Conservation (phyloP, 495 filamentous ascomycete genomes). For the Astrocystis sublimbata region DNA sequence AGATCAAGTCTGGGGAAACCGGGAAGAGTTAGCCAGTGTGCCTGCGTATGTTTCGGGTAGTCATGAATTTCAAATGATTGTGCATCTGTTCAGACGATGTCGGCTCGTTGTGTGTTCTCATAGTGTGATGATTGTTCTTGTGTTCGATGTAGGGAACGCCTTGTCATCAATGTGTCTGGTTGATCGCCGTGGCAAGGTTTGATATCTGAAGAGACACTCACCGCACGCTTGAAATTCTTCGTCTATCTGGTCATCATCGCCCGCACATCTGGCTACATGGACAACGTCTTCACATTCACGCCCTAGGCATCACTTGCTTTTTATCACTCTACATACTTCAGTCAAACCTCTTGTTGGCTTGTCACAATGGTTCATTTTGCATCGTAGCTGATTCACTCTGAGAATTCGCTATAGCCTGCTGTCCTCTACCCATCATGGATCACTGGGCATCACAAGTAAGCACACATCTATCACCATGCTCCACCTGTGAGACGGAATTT, state of each 20-base stretch:
- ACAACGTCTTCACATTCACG: not conserved
- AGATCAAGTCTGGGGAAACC: slow-evolving; percentile 34
- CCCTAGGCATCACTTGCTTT: too few relatives aligned
- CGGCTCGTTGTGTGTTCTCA: slow-evolving; percentile 40
- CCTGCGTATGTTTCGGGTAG: slow-evolving; percentile 16
- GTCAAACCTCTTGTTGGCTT: not conserved
- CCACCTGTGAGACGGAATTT: not conserved
- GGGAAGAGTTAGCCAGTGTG: slow-evolving; percentile 23
- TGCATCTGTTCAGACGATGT: slow-evolving; percentile 46
- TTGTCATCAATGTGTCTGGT: slow-evolving; percentile 35
- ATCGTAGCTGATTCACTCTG: slow-evolving; percentile 4
- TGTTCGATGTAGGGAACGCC: slow-evolving; percentile 38
- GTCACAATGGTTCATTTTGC: slow-evolving; percentile 17
- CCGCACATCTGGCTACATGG: not conserved
- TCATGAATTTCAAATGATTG: slow-evolving; percentile 18
- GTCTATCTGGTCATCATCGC: not conserved
- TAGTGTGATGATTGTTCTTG: slow-evolving; percentile 22
- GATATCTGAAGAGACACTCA: slow-evolving; percentile 4
- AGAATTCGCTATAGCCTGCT: slow-evolving; percentile 6
- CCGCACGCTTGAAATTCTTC: not conserved
- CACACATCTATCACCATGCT: not conserved
- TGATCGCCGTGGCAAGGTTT: not conserved
- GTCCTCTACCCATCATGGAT: not conserved
- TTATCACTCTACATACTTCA: slow-evolving; percentile 2
- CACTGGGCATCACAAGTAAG: not conserved